These are phyloP conservation scores for Xylariaceae sp. DNA, from an alignment of 2,329 filamentous ascomycete species.

Conservation along the genomic window DNA sequence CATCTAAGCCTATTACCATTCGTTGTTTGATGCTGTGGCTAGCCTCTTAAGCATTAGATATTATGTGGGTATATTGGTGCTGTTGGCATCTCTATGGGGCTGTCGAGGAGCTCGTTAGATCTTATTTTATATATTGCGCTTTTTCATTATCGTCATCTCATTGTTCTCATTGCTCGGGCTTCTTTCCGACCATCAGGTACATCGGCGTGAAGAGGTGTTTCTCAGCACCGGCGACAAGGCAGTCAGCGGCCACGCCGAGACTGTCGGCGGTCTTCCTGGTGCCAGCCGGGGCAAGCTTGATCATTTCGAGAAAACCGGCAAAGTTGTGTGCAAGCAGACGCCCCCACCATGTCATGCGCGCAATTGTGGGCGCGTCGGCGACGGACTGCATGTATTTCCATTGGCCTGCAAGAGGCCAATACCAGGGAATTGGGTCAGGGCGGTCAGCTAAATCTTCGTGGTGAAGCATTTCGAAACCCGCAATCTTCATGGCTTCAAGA, in stretches of 20 bases:
- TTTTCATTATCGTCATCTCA: constrained; percentile 17
- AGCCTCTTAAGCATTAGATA: constrained; percentile 21
- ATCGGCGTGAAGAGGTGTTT: constrained; percentile 97
- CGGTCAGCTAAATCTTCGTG: constrained; percentile 86
- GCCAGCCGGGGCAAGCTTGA: constrained; percentile 77
- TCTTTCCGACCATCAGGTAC: constrained; percentile 95
- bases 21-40: not conserved
- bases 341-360: constrained; percentile 87
- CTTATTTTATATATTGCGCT: constrained; percentile 1
- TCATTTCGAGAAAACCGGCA: constrained; percentile 75
- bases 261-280: constrained; percentile 96
- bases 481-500: constrained; percentile 80
- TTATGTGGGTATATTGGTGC: constrained; percentile 19
- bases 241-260: constrained; percentile 80
- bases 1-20: not conserved
- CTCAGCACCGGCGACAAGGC: constrained; percentile 82
- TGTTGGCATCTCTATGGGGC: constrained; percentile 18
- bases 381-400: constrained; percentile 81
- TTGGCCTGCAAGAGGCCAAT: constrained; percentile 88
- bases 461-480: constrained; percentile 83
- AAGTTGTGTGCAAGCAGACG: constrained; percentile 77
- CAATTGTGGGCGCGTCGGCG: constrained; percentile 80
- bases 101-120: constrained; percentile 2
- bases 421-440: constrained; percentile 82
- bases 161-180: constrained; percentile 62